These are phyloP conservation scores for Fusarium solani-melongenae DNA, from an alignment of 2,329 filamentous ascomycete species.

Conservation along the genomic window DNA sequence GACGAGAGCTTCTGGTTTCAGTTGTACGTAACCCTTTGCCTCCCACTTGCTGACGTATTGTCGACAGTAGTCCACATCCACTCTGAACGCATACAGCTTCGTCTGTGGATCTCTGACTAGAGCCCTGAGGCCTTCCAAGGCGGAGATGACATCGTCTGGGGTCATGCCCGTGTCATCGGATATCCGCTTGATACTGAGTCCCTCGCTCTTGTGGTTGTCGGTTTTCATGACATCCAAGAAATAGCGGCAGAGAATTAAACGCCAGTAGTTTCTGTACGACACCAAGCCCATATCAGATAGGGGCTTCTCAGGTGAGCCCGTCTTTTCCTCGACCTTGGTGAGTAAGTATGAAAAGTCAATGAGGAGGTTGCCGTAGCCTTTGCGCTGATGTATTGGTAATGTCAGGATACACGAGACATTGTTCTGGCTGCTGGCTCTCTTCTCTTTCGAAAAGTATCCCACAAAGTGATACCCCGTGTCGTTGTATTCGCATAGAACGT, in stretches of 20 bases:
- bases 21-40: conserved; percentile 84
- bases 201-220: conserved; percentile 52
- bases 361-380: conserved; percentile 94
- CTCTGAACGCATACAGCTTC: conserved; percentile 86
- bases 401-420: conserved; percentile 98
- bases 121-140: conserved; percentile 88
- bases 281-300: conserved; percentile 98
- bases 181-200: conserved; percentile 73
- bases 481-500: conserved; percentile 95
- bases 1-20: conserved; percentile 82
- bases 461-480: conserved; percentile 95
- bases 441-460: conserved; percentile 99
- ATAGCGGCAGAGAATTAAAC: conserved; percentile 86
- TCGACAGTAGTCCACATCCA: conserved; percentile 86
- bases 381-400: conserved; percentile 94
- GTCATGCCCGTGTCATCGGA: conserved; percentile 95
- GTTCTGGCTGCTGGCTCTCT: conserved; percentile 91
- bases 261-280: conserved; percentile 98
- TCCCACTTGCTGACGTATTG: conserved; percentile 93
- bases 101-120: conserved; percentile 91
- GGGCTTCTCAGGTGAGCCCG: conserved; percentile 95
- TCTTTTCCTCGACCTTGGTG: conserved; percentile 91
- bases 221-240: conserved; percentile 65
- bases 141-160: conserved; percentile 94
- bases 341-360: conserved; percentile 99